Conservation (phyloP, 441 rosid genomes). For the Erodium texanum region DNA sequence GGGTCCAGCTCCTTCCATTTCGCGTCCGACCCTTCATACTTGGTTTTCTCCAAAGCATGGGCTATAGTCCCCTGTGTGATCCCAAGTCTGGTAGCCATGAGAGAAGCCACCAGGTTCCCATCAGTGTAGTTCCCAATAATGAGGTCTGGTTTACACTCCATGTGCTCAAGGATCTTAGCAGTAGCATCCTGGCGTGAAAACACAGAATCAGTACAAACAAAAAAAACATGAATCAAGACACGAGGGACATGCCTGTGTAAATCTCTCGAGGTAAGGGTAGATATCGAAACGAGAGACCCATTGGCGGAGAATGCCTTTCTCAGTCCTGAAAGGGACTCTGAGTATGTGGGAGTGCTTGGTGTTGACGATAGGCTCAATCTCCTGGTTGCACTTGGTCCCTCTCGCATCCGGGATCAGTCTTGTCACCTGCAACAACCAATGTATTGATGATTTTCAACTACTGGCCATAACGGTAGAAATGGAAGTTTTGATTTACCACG, state of each 20-base stretch:
- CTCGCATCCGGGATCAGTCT: slow-evolving; percentile 84
- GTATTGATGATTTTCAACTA: background rate
- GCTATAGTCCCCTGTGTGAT: slow-evolving; percentile 95
- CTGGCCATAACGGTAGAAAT: background rate
- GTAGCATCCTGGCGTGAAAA: slow-evolving; percentile 53
- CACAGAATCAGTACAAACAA: too few species aligned
- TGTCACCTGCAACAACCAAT: slow-evolving; percentile 64
- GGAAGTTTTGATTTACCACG: slow-evolving; percentile 31
- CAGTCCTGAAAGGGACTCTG: slow-evolving; percentile 88
- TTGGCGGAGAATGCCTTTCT: slow-evolving; percentile 72
- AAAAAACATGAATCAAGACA: too few species aligned
- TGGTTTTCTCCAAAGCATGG: slow-evolving; percentile 92
- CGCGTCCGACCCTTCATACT: slow-evolving; percentile 90
- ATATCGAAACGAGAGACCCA: slow-evolving; percentile 98
- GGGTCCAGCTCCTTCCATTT: slow-evolving; percentile 82
- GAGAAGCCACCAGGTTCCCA: slow-evolving; percentile 90
- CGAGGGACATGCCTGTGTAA: slow-evolving; percentile 74
- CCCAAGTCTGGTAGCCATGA: slow-evolving; percentile 81
- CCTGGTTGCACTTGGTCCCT: slow-evolving; percentile 88
- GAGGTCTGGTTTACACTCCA: slow-evolving; percentile 82
- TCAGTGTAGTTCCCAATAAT: slow-evolving; percentile 94
- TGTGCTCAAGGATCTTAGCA: slow-evolving; percentile 64
- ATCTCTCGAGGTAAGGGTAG: slow-evolving; percentile 90
- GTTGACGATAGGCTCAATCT: slow-evolving; percentile 84
- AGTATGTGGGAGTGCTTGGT: slow-evolving; percentile 75